Percentiles rank a stretch among this genome's conserved stretches.
These are phyloP conservation scores for Naganishia onofrii DNA, from an alignment of 768 basidiomycete species.

Conservation along the genomic window DNA sequence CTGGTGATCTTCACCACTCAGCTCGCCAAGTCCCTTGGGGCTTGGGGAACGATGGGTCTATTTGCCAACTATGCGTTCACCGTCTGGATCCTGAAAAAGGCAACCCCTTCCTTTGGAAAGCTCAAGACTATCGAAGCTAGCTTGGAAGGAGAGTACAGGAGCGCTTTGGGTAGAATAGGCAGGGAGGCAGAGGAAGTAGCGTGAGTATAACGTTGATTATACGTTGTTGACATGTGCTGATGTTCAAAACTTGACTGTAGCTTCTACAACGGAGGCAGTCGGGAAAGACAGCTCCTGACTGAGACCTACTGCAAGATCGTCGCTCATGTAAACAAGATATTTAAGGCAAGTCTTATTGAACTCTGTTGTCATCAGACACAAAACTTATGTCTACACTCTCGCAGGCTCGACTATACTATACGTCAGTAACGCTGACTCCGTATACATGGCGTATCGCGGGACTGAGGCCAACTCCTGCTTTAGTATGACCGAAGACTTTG, in stretches of 20 bases:
- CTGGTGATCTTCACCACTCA: constrained; percentile 88
- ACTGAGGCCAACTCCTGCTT: not conserved
- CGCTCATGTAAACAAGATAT: constrained; percentile 85
- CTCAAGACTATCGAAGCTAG: constrained; percentile 83
- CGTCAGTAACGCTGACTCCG: not conserved
- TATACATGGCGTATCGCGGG: not conserved
- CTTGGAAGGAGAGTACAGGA: constrained; percentile 86
- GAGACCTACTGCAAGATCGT: constrained; percentile 75
- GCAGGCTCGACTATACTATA: constrained; percentile 13
- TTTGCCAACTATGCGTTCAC: constrained; percentile 85
- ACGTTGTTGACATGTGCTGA: not conserved
- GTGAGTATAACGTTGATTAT: constrained; percentile 54
- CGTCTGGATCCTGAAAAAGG: constrained; percentile 72
- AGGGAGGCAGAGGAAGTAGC: constrained; percentile 91
- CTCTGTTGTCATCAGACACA: not conserved
- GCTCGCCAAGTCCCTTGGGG: constrained; percentile 77
- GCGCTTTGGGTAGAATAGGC: constrained; percentile 78
- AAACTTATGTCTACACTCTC: not conserved
- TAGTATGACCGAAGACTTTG: constrained; percentile 91
- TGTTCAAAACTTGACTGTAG: constrained; percentile 52
- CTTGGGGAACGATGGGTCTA: constrained; percentile 74
- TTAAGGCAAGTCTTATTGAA: constrained; percentile 61
- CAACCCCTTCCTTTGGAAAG: constrained; percentile 87
- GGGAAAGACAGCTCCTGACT: constrained; percentile 78
- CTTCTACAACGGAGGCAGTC: constrained; percentile 83